phyloP scores from a whole-genome alignment of 495 filamentous ascomycete species.

The Hypomontagnella submonticulosa region DNA sequence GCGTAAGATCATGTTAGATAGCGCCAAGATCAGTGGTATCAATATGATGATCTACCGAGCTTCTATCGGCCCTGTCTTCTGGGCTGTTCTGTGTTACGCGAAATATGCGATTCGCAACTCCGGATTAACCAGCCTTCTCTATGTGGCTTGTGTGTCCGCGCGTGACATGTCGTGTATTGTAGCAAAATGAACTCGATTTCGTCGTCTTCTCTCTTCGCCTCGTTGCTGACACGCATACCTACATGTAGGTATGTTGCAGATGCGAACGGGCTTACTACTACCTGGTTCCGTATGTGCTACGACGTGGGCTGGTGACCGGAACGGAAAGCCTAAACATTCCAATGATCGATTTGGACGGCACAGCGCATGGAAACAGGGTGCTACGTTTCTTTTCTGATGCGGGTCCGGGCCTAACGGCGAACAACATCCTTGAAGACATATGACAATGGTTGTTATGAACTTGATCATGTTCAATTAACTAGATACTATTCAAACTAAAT shows the following conservation, averaged over 20 bases:
- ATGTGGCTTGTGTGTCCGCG: constrained; percentile 8
- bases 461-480: constrained; percentile 43
- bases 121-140: constrained; percentile 1
- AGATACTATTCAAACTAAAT: constrained; percentile 42
- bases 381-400: constrained; percentile 33
- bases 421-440: not conserved
- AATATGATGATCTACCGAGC: too few relatives aligned
- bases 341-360: constrained; percentile 24
- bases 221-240: constrained; percentile 30
- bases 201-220: not conserved
- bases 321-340: constrained; percentile 26
- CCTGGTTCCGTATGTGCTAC: constrained; percentile 4
- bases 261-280: constrained; percentile 22
- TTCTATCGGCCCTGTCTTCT: too few relatives aligned
- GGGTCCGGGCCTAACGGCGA: constrained; percentile 23
- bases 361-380: constrained; percentile 33
- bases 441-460: constrained; percentile 26
- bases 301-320: constrained; percentile 20
- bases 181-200: constrained; percentile 3
- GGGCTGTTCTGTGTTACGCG: constrained; percentile 1
- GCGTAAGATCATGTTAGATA: too few relatives aligned
- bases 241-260: constrained; percentile 11
- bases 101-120: constrained; percentile 15
- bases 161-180: constrained; percentile 4
- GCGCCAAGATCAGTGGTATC: too few relatives aligned